Evolutionary conservation across 129 eudicot genomes (phyloP), one percentile per base, ranked within the genome.

Genomic region (Centella asiatica): DNA sequence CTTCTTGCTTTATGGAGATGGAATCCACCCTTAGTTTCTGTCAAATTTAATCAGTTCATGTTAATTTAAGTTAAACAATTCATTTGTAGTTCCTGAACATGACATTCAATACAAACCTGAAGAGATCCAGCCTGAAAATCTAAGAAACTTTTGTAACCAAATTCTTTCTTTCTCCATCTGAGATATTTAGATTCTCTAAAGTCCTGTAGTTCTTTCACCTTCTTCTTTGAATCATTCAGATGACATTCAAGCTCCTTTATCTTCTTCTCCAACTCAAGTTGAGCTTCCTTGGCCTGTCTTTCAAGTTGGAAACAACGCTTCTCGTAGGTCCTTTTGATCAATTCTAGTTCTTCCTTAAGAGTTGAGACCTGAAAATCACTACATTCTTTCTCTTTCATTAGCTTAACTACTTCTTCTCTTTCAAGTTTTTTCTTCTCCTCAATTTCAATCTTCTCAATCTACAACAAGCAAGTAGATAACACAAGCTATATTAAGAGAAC

Each of bases 131-230:
- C 52, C 44, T 88, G 89, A 67, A 80, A 82, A 72, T 84, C 89
- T 63, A 82, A 75, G 68, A 81, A 79, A 66, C 64, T 70, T 50
- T 54, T 82, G 83, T 81, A 82, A 4, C 81, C 77, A 26, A 62
- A 81, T 65, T 88, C 94, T 75, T 80, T 88, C 72, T 72, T 79
- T 68, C 75, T 84, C 94, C 86, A 84, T 70, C 72, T 61, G 44
- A 46, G 46, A 53, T 50, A 79, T 63, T 88, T 85, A 1, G 94
- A 81, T 77, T 85, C 84, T 11, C 81, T 40, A 39, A 65, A 77
- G 5, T 74, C 81, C 76, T 88, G 89, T 60, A 81, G 83, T 65
- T 84, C 89, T 70, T 85, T 72, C 49, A 80, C 87, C 69, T 77
- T 84, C 57, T 79, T 85, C 56, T 66, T 76, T 64, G 97, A 80